Conservation (phyloP, 352 stramenopile species). For the Pelagophyceae sp. region DNA sequence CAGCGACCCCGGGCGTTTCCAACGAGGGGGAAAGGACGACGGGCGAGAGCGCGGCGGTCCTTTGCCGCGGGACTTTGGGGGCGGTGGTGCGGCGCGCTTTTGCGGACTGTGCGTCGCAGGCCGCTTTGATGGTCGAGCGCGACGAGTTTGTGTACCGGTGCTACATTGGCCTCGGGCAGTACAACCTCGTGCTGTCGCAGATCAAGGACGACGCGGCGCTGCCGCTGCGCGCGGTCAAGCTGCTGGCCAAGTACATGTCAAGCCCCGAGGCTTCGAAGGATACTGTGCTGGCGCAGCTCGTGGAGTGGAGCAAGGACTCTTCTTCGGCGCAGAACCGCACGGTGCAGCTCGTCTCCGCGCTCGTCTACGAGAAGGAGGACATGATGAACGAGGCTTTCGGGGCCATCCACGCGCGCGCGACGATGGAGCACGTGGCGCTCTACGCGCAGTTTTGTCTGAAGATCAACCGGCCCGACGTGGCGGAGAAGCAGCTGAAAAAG, state of each 20-base stretch:
- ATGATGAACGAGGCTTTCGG: slow-evolving; percentile 86
- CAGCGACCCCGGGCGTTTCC: too few species aligned
- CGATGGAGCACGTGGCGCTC: slow-evolving; percentile 79
- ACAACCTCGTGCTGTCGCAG: slow-evolving; percentile 69
- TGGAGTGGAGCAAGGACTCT: slow-evolving; percentile 71
- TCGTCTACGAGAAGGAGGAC: slow-evolving; percentile 77
- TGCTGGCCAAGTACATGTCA: slow-evolving; percentile 68
- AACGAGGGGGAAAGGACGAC: too few species aligned
- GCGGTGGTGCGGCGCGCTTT: too few species aligned
- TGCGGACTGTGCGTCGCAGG: slow-evolving; percentile 64
- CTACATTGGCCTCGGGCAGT: slow-evolving; percentile 75
- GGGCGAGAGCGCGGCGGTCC: too few species aligned
- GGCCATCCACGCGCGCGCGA: slow-evolving; percentile 71
- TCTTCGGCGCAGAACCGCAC: slow-evolving; percentile 47
- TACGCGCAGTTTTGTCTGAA: slow-evolving; percentile 70
- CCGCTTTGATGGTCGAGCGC: slow-evolving; percentile 80
- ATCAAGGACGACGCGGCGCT: slow-evolving; percentile 60
- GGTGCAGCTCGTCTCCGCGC: slow-evolving; percentile 79
- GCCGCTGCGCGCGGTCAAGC: slow-evolving; percentile 63
- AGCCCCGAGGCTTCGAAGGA: slow-evolving; percentile 49
- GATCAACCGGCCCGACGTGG: slow-evolving; percentile 86
- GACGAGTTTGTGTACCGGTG: slow-evolving; percentile 85
- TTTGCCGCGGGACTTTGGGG: too few species aligned
- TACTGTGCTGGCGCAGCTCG: slow-evolving; percentile 76
- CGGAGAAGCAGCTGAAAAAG: slow-evolving; percentile 66